Base-by-base conservation (phyloP, 495 filamentous ascomycete genomes). In the Daldinia loculata region DNA sequence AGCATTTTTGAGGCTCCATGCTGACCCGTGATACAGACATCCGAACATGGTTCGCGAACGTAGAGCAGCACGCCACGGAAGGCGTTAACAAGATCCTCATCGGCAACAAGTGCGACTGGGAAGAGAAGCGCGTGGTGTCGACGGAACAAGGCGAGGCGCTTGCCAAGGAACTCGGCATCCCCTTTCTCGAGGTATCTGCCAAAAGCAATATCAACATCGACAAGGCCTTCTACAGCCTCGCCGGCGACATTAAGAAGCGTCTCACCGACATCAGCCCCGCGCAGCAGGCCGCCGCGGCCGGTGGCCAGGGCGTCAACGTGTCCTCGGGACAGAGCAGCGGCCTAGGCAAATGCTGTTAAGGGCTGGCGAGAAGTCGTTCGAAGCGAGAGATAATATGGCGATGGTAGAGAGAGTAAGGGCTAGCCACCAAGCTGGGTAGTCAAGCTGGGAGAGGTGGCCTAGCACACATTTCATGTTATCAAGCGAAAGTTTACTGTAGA, bases 131-230 rank as follows among this genome's bases (percentile, higher is more conserved):
- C 69, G 92, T 90, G 17, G 92, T 99, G 19, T 93, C 93, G 27
- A 97, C 91, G 52, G 93, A 98, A 80, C 92, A 91, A 76, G 95
- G 95, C 67, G 95, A 99, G 77, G 88, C 91, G 71, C 87, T 99
- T 38, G 95, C 95, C 27, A 92, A 97, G 80, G 95, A 99, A 81
- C 90, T 99, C 51, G 93, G 94, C 70, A 98, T 99, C 67, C 95
- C 96, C 5, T 99, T 99, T 84, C 89, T 99, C 78, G 95, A 99
- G 78, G 95, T 99, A 50, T 97, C 93, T 22, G 95, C 95, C 61
- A 98, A 98, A 86, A 93, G 91, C 83, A 98, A 98, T 82, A 97
- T 96, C 89, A 99, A 98, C 82, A 95, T 99, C 71, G 95, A 99
- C 81, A 94, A 98, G 85, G 95, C 95, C 2, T 99, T 99, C 80